These are phyloP conservation scores for Hypoxylon sp. DNA, from an alignment of 2,329 filamentous ascomycete species.

Conservation along the genomic window DNA sequence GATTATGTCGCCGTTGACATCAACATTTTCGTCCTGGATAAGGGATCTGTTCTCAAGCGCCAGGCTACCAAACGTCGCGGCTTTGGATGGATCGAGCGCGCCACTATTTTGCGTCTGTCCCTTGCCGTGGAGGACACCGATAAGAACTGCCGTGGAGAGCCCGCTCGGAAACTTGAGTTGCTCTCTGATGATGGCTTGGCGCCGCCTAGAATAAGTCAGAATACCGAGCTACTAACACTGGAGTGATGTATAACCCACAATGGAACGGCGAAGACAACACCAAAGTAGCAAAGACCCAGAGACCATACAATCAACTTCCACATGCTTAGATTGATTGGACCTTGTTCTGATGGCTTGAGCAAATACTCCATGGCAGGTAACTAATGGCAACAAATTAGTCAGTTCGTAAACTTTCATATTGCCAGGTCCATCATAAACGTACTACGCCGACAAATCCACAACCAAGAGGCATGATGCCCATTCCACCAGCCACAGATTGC, in stretches of 20 bases:
- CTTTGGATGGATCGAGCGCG: conserved; percentile 47
- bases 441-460: conserved; percentile 94
- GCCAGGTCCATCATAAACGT: conserved; percentile 45
- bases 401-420: conserved; percentile 5
- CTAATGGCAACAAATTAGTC: conserved; percentile 46
- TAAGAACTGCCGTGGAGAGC: conserved; percentile 94
- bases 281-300: conserved; percentile 93
- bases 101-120: conserved; percentile 52
- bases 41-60: conserved; percentile 51
- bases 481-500: conserved; percentile 93
- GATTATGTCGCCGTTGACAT: conserved; percentile 39
- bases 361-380: conserved; percentile 93
- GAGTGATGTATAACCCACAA: conserved; percentile 59
- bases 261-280: conserved; percentile 95
- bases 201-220: conserved; percentile 61
- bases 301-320: conserved; percentile 90
- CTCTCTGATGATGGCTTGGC: conserved; percentile 92
- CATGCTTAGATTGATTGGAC: conserved; percentile 77
- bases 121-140: conserved; percentile 85
- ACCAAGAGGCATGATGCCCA: conserved; percentile 95
- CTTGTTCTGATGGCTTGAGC: conserved; percentile 80
- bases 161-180: conserved; percentile 94
- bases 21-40: conserved; percentile 35
- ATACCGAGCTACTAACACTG: background rate
- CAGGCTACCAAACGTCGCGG: conserved; percentile 50